These are phyloP conservation scores for Cystofilobasidium macerans DNA, from an alignment of 768 basidiomycete genomes.

Conservation along the genomic window DNA sequence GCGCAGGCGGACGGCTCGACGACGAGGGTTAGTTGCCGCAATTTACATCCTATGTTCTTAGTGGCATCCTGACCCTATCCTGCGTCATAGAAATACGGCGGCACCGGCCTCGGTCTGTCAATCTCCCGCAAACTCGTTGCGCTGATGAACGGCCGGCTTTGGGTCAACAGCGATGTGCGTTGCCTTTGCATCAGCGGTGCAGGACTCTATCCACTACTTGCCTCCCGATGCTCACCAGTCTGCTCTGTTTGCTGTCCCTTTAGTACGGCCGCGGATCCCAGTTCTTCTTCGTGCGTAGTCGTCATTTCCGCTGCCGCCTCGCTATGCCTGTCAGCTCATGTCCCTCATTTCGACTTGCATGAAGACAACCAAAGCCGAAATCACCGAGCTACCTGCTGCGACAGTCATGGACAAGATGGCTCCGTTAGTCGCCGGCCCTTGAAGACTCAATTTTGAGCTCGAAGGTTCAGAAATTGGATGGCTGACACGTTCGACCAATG, in stretches of 20 bases:
- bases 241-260: not conserved
- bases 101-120: constrained; percentile 88
- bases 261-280: constrained; percentile 60
- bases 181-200: too few species aligned
- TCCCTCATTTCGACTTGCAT: constrained; percentile 31
- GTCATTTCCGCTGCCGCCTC: constrained; percentile 69
- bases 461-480: not conserved
- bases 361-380: constrained; percentile 30
- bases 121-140: constrained; percentile 95
- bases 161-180: constrained; percentile 74
- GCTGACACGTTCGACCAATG: too few species aligned
- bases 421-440: constrained; percentile 38
- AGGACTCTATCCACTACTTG: too few species aligned
- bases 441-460: too few species aligned
- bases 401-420: constrained; percentile 35
- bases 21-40: constrained; percentile 48
- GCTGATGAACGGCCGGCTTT: constrained; percentile 97
- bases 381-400: constrained; percentile 29
- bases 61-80: constrained; percentile 27
- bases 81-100: constrained; percentile 71
- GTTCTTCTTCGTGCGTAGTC: constrained; percentile 43
- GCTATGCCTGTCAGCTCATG: constrained; percentile 62
- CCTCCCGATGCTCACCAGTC: too few species aligned
- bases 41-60: constrained; percentile 5
- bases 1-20: constrained; percentile 96